Evolutionary conservation across 352 stramenopile species (phyloP).

Genomic region (Phytophthora podocarpi): DNA sequence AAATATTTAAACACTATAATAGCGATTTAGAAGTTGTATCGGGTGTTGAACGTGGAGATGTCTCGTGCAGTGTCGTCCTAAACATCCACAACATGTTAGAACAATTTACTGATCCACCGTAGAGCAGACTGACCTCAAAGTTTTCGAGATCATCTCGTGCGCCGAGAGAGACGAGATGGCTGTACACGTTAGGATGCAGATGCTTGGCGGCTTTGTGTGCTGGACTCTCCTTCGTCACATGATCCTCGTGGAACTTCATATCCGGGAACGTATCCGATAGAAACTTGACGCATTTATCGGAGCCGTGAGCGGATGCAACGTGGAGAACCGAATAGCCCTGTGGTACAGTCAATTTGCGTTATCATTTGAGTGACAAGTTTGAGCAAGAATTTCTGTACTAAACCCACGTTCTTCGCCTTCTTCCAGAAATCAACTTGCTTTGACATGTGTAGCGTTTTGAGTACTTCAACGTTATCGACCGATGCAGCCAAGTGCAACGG

Average conservation of each 20-base stretch:
- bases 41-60: conserved; percentile 33
- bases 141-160: conserved; percentile 63
- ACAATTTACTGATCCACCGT: background rate
- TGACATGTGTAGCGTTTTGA: conserved; percentile 43
- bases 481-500: conserved; percentile 62
- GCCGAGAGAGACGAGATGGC: conserved; percentile 36
- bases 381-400: no score
- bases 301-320: conserved; percentile 51
- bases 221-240: conserved; percentile 55
- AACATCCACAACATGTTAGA: background rate
- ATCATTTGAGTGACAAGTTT: no score
- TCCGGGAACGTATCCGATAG: conserved; percentile 43
- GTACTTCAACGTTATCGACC: conserved; percentile 58
- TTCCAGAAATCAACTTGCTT: conserved; percentile 56
- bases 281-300: conserved; percentile 56
- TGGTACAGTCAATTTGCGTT: no score
- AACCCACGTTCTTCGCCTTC: conserved; percentile 50
- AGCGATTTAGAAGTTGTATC: conserved; percentile 37
- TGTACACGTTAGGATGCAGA: conserved; percentile 51
- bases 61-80: conserved; percentile 47
- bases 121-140: conserved; percentile 40
- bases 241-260: conserved; percentile 42
- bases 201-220: conserved; percentile 65
- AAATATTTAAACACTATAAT: conserved; percentile 25
- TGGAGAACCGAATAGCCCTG: conserved; percentile 67